phyloP scores from a whole-genome alignment of 202 grass and related monocot genomes.

The Saccharum hybrid region DNA sequence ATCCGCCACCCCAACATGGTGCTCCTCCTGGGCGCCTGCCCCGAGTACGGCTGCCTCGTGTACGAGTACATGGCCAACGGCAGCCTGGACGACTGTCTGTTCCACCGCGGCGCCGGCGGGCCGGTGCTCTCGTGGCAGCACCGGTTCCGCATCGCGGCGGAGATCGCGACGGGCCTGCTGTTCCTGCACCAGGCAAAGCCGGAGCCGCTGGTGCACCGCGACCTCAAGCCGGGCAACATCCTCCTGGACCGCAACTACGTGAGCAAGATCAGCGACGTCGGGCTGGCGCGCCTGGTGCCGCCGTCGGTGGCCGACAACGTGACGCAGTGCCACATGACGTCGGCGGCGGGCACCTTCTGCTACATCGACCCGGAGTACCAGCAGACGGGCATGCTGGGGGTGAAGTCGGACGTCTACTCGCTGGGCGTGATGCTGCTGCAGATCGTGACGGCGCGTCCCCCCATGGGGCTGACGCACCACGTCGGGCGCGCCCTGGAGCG shows the following conservation, averaged over 20 bases:
- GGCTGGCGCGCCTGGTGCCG: slow-evolving; percentile 79
- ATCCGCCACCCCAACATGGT: slow-evolving; percentile 99
- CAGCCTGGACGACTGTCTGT: slow-evolving; percentile 90
- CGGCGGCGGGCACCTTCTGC: slow-evolving; percentile 83
- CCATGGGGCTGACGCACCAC: slow-evolving; percentile 82
- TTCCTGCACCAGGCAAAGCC: slow-evolving; percentile 95
- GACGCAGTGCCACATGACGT: slow-evolving; percentile 78
- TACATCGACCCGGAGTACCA: slow-evolving; percentile 99
- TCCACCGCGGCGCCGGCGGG: slow-evolving; percentile 47
- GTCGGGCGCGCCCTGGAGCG: slow-evolving; percentile 66
- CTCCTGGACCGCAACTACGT: slow-evolving; percentile 92
- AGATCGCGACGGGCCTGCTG: slow-evolving; percentile 82
- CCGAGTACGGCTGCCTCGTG: slow-evolving; percentile 90
- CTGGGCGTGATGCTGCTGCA: slow-evolving; percentile 89
- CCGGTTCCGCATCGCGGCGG: slow-evolving; percentile 83
- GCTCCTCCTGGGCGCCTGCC: slow-evolving; percentile 90
- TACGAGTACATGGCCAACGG: slow-evolving; percentile 97
- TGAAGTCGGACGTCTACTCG: slow-evolving; percentile 95
- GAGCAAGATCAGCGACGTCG: slow-evolving; percentile 96
- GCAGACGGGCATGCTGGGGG: slow-evolving; percentile 93
- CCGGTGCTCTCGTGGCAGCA: slow-evolving; percentile 76
- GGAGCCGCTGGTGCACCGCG: slow-evolving; percentile 92
- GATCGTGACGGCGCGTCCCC: slow-evolving; percentile 66
- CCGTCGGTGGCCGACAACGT: slow-evolving; percentile 73
- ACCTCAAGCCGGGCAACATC: slow-evolving; percentile 94